Base-by-base conservation (phyloP, 805 yeast species). In the Pichia californica region DNA sequence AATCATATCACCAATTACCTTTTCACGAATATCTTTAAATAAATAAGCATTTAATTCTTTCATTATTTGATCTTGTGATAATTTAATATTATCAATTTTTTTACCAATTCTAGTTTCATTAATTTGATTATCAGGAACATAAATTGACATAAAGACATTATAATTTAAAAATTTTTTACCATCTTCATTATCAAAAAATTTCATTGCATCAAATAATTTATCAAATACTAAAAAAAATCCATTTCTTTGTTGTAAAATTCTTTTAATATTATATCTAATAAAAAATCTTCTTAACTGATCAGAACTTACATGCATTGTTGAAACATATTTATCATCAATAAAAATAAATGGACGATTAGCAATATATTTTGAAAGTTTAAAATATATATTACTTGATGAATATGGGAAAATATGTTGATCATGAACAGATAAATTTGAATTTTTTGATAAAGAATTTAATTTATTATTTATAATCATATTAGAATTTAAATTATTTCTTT, bases 191-290 rank as follows among this genome's bases (percentile, higher is more conserved):
- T 70, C 67, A 53, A 73, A 82, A 51, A 87, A 83, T 27, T 68
- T 60, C 48, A 74, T 73, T 26, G 86, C 82, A 47, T 81, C 85
- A 29, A 62, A 62, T 13, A 71, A 60, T 15, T 73, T 69, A 52
- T 79, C 78, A 61, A 88, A 88, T 1, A 85, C 79, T 31, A 87
- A 68, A 52, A 74, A 87, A 52, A 82, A 81, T 0, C 96, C 96
- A 1, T 71, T 59, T 36, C 59, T 61, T 50, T 83, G 89, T 4
- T 77, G 70, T 38, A 83, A 57, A 3, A 87, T 76, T 43, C 84
- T 68, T 0, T 79, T 74, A 80, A 88, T 83, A 43, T 74, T 76
- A 55, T 82, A 82, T 38, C 70, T 73, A 32, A 71, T 71, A 27
- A 87, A 64, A 26, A 70, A 68, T 23, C 73, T 69, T 52, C 83